Evolutionary conservation across 2,329 filamentous ascomycete species (phyloP).

Genomic region (Aspergillus proliferans): DNA sequence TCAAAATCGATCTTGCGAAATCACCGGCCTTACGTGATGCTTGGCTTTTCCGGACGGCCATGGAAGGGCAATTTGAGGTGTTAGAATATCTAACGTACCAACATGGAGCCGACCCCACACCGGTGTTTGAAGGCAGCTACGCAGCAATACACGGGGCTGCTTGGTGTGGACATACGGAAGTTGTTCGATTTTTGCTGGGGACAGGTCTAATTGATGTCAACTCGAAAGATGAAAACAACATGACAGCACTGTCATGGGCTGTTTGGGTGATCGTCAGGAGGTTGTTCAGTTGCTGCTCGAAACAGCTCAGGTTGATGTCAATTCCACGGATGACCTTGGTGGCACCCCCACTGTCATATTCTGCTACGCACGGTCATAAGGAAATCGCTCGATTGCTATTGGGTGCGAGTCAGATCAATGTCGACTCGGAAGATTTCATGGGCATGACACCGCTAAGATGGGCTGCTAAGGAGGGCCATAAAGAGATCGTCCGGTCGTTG

Average conservation of each 20-base stretch:
- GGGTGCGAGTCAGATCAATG: conserved; percentile 6
- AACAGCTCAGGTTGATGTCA: conserved; percentile 4
- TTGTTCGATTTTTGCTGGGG: conserved; percentile 13
- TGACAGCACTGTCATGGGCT: neutral
- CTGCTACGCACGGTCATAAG: conserved; percentile 14
- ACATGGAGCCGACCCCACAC: neutral
- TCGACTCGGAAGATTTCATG: conserved; percentile 8
- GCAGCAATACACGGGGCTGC: conserved; percentile 19
- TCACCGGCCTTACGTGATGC: neutral
- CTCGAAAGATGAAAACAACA: neutral
- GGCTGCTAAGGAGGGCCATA: conserved; percentile 10
- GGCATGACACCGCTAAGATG: conserved; percentile 10
- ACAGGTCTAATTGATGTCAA: neutral
- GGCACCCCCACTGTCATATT: conserved; percentile 9
- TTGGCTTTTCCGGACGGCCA: neutral
- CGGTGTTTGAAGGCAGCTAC: conserved; percentile 3
- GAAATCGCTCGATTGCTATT: conserved; percentile 15
- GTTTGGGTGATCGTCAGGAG: neutral
- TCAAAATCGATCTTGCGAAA: neutral
- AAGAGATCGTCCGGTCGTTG: neutral
- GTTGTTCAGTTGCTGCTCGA: neutral
- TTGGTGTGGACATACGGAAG: conserved; percentile 13
- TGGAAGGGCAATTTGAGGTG: neutral
- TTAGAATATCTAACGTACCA: neutral
- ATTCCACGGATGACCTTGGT: conserved; percentile 6